Conservation (phyloP, 192 early-diverging fungal genomes). For the Coemansia sp. region DNA sequence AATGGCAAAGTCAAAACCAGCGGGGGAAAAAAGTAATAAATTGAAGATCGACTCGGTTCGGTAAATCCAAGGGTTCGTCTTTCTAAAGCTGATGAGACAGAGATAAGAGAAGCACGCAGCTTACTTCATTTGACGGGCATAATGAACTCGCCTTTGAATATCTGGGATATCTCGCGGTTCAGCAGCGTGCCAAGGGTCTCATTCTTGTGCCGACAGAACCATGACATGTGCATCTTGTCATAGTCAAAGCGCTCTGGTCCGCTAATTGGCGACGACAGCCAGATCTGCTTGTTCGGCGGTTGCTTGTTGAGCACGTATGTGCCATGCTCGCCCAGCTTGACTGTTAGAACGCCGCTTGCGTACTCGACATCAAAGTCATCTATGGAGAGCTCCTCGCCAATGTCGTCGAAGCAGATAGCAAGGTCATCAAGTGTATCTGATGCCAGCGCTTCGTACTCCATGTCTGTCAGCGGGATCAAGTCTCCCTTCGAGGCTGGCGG, state of each 20-base stretch:
- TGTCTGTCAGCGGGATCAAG: constrained; percentile 56
- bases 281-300: constrained; percentile 97
- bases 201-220: constrained; percentile 78
- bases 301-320: constrained; percentile 99
- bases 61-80: neutral
- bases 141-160: constrained; percentile 47
- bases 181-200: constrained; percentile 71
- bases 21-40: neutral
- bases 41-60: neutral
- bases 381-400: constrained; percentile 70
- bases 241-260: constrained; percentile 89
- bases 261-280: constrained; percentile 91
- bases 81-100: neutral
- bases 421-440: constrained; percentile 67
- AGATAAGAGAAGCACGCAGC: neutral
- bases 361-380: constrained; percentile 82
- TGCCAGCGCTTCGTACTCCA: constrained; percentile 65
- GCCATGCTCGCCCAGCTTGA: constrained; percentile 73
- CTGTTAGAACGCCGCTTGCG: constrained; percentile 85
- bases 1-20: neutral
- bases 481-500: neutral
- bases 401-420: constrained; percentile 72
- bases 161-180: constrained; percentile 65
- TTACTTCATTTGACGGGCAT: constrained; percentile 50
- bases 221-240: constrained; percentile 58